Conservation (phyloP, 805 yeast genomes). For the Metschnikowia lunata region DNA sequence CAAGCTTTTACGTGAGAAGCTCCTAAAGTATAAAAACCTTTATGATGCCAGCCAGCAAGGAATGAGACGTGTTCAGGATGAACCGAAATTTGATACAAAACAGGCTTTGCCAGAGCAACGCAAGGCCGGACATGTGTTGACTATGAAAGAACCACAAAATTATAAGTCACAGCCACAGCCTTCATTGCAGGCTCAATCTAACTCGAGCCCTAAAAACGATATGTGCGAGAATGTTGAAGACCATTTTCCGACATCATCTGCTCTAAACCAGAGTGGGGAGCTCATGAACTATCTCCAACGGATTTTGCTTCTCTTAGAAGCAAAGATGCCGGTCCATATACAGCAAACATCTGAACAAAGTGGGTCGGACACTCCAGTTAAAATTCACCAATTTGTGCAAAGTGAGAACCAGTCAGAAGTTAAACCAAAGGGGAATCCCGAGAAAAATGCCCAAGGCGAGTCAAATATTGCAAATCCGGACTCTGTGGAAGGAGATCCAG, state of each 20-base stretch:
- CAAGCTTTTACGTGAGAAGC: conserved; percentile 28
- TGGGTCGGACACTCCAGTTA: background rate
- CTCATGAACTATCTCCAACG: background rate
- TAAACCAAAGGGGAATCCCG: background rate
- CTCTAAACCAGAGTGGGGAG: too few species aligned
- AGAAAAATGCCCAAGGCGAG: background rate
- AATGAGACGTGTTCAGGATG: too few species aligned
- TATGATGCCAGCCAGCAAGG: conserved; percentile 17
- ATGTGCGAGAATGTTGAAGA: background rate
- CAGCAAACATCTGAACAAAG: background rate
- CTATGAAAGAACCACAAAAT: too few species aligned
- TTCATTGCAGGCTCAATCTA: too few species aligned
- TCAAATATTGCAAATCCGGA: background rate
- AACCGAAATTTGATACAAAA: too few species aligned
- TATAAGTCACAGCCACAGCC: too few species aligned
- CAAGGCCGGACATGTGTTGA: too few species aligned
- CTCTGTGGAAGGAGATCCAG: background rate
- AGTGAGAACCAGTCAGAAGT: background rate
- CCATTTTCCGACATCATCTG: background rate
- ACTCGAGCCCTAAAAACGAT: background rate
- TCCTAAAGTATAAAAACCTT: conserved; percentile 32
- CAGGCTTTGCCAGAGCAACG: too few species aligned
- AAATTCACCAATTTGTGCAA: background rate
- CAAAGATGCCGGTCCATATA: too few species aligned
- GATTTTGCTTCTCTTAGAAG: background rate